phyloP scores from a whole-genome alignment of 1,284 basidiomycete species.

The Chondrostereum purpureum region DNA sequence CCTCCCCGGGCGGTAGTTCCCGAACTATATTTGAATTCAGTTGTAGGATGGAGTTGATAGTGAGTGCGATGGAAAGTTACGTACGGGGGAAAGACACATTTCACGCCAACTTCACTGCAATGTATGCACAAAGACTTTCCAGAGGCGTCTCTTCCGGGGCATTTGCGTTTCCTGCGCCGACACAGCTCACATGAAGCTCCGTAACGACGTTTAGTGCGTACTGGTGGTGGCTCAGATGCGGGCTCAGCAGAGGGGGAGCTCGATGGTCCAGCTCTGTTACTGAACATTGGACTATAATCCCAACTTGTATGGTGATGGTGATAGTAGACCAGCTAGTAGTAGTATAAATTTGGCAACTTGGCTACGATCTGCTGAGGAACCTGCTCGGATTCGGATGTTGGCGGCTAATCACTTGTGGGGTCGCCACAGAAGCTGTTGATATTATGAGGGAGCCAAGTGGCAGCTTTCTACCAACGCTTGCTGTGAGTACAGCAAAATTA shows the following conservation, averaged over 20 bases:
- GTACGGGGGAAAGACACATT: slow-evolving; percentile 14
- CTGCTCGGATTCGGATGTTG: too few species aligned
- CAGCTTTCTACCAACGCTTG: too few species aligned
- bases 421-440: too few species aligned
- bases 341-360: too few species aligned
- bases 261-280: background rate
- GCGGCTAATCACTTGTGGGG: too few species aligned
- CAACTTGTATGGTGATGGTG: too few species aligned
- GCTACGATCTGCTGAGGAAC: too few species aligned
- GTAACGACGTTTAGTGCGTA: slow-evolving; percentile 13
- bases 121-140: slow-evolving; percentile 13
- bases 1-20: slow-evolving; percentile 8
- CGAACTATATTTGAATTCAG: slow-evolving; percentile 8
- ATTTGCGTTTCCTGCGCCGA: slow-evolving; percentile 10
- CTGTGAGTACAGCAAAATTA: too few species aligned
- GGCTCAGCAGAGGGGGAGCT: too few species aligned
- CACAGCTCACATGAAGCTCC: slow-evolving; percentile 13
- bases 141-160: slow-evolving; percentile 11
- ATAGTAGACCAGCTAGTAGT: too few species aligned
- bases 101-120: slow-evolving; percentile 13
- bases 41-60: background rate
- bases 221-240: slow-evolving; percentile 3
- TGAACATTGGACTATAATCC: too few species aligned
- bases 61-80: background rate
- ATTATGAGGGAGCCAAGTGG: too few species aligned